Evolutionary conservation across 169 alveolate genomes (phyloP), one percentile per base, ranked within the genome.

Genomic region (Cyclospora cayetanensis): DNA sequence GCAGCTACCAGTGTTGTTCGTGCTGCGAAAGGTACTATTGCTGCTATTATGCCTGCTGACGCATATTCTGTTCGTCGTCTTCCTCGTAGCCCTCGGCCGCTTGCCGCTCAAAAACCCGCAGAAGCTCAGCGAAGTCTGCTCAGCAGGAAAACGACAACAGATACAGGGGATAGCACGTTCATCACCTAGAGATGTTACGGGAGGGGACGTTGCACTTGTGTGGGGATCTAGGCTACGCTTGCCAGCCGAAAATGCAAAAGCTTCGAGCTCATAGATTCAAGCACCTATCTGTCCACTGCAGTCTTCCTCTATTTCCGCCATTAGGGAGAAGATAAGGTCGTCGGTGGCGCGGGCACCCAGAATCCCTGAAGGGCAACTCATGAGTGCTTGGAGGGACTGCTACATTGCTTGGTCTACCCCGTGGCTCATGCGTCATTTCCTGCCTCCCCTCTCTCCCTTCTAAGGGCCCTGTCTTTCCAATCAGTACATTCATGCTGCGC

Each of bases 221-320:
- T 11, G 20, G 25, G 68, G 68, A 31, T 55, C 25, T 55, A 55
- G 68, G 68, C 35, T 55, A 22, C 25, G 68, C 68, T 55, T 12
- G 77, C n/a, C n/a, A n/a, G n/a, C n/a, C n/a, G n/a, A n/a, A n/a
- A n/a, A n/a, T n/a, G 29, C 15, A 4, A 25, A 42, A 42, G 77
- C 31, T 65, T 65, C 25, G 77, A 42, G 77, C 31, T 65, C 31
- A 65, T 37, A 42, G 77, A 29, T 65, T 20, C n/a, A 5, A 3
- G 11, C 65, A 83, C 90, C 90, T 18, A 83, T 83, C 60, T 83
- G 90, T 12, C 90, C 90, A 15, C 66, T 35, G 80, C 90, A 83
- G 80, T 83, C 90, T n/a, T 83, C 80, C 27, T 83, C 90, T 1
- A 83, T 83, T 52, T 83, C 90, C 42, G 90, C 90, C 90, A 83